phyloP scores from a whole-genome alignment of 2,329 filamentous ascomycete genomes.

The Tolypocladium endophyticum region DNA sequence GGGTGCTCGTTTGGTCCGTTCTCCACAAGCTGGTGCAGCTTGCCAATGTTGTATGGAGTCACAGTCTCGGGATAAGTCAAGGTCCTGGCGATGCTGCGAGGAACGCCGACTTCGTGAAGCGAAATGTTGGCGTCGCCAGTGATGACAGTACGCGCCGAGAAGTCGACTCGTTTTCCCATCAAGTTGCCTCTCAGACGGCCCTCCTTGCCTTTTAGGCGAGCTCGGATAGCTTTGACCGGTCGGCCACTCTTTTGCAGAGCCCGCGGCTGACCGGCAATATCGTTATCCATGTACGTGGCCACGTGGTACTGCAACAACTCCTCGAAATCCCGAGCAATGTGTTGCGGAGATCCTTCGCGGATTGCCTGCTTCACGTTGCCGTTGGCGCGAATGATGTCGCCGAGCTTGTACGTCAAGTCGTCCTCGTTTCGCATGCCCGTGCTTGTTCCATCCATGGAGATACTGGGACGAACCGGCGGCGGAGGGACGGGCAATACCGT shows the following conservation, averaged over 20 bases:
- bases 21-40: constrained; percentile 77
- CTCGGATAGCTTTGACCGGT: constrained; percentile 92
- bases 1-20: constrained; percentile 94
- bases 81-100: constrained; percentile 82
- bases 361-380: constrained; percentile 87
- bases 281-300: constrained; percentile 99
- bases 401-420: constrained; percentile 97
- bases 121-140: constrained; percentile 96
- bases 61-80: constrained; percentile 96
- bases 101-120: constrained; percentile 93
- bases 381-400: constrained; percentile 96
- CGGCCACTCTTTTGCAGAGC: constrained; percentile 94
- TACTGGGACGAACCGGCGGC: constrained; percentile 90
- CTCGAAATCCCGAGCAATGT: constrained; percentile 87
- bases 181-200: constrained; percentile 94
- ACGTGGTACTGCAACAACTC: constrained; percentile 92
- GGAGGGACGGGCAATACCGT: constrained; percentile 92
- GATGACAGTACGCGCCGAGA: constrained; percentile 98
- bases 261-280: constrained; percentile 90
- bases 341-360: constrained; percentile 80
- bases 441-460: constrained; percentile 90
- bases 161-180: constrained; percentile 99
- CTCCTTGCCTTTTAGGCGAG: constrained; percentile 97
- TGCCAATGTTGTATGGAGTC: constrained; percentile 94
- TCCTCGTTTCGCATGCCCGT: constrained; percentile 93